Evolutionary conservation across 371 early-diverging fungal species (phyloP), one percentile per base, ranked within the genome.

Genomic region (Lichtheimia ornata): DNA sequence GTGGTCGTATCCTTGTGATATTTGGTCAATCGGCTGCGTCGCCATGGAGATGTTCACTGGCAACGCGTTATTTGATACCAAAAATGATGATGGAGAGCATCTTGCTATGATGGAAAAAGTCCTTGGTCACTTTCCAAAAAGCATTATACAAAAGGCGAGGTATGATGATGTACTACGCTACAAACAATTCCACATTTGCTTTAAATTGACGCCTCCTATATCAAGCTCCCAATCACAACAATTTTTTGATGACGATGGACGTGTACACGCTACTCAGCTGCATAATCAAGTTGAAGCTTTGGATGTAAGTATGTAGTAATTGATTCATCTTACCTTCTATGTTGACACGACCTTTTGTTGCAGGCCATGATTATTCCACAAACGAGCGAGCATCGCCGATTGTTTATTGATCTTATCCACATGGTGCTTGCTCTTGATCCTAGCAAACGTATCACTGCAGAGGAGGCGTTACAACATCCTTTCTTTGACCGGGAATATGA

Each of bases 11-110:
- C 94, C 96, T 40, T 97, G 97, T 75, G 98, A 97, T 74, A 90
- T 97, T 67, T 98, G 98, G 98, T 96, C 97, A 4, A 76, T 97
- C 59, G 98, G 98, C 3, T 98, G 98, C 74, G 96, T 98, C 50
- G 78, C 97, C 3, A 88, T 95, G n/a, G 98, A 98, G 75, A 85
- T 98, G 49, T 84, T 89, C 44, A 97, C 95, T 0, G 98, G 98
- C 12, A 94, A 94, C 62, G 97, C 97, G 0, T 73, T 98, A 57
- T 98, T 98, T 71, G 94, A 93, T 64, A 93, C 95, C 1, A 94
- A 92, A 56, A 94, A 95, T 63, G 90, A 95, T 74, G 69, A 88
- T 22, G 69, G 88, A 24, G 89, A 89, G 54, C 91, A 91, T 63
- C 65, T 91, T 30, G 88, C 88, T 9, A 86, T 91, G 86, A 91